Base-by-base conservation (phyloP, 176 grass and related monocot species). In the Secale cereale region DNA sequence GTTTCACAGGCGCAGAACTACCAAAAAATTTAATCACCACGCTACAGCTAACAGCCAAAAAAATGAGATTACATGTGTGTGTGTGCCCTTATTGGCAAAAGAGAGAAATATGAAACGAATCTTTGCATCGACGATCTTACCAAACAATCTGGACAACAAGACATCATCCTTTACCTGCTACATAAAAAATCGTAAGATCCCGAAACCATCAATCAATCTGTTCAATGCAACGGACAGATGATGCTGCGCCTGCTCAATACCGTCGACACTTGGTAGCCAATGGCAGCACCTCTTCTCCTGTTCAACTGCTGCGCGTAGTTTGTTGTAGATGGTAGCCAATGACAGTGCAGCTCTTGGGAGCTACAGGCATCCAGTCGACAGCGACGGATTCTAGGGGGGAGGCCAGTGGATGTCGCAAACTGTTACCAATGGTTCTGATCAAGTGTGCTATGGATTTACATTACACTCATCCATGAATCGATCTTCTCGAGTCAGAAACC, bases 391-490 rank as follows among this genome's bases (percentile, higher is more conserved):
- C 77, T 13, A 59, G 17, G 32, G 46, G 39, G 59, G 60, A 61
- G 59, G 68, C 43, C 46, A 29, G 19, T 59, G 25, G 75, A 80
- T 63, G 69, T 40, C 45, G 19, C 46, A 57, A 52, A 27, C 50
- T 60, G 22, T 83, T 79, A 35, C 50, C n/a, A 2, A 29, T 23
- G 23, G 31, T 60, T 76, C 75, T 50, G 76, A 30, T 87, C 59
- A 83, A 48, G 15, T 29, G 11, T 71, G 19, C 75, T 70, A 97
- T 5, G 77, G 81, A 82, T 88, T 87, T 84, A 97, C 90, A 78
- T 93, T 97, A 90, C 95, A 97, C 74, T 97, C 95, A 4, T 94
- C 87, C 85, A 97, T 85, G 60, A 89, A 97, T 81, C 10, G 79
- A 69, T 97, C 87, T 45, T 86, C 91, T 81, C 65, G 86, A 17